Conservation (phyloP, 805 yeast species). For the Suhomyces tanzawaensis region DNA sequence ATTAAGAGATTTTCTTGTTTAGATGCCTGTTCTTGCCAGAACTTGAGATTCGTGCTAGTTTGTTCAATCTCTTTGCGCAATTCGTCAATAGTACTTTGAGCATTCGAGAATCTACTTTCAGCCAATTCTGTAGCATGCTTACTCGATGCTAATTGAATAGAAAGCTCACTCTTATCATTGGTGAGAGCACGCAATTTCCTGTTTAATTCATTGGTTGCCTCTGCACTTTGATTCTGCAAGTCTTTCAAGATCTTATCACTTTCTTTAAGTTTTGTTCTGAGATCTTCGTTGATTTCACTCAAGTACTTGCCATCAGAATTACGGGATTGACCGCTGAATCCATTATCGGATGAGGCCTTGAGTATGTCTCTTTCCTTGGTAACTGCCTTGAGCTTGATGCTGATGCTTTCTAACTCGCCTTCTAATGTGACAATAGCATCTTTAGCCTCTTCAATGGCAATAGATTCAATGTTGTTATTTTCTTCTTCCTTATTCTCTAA, state of each 20-base stretch:
- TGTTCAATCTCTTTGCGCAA: constrained; percentile 27
- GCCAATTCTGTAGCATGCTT: constrained; percentile 53
- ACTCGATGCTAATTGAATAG: constrained; percentile 51
- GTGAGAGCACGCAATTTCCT: constrained; percentile 27
- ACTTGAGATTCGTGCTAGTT: constrained; percentile 26
- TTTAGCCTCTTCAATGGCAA: constrained; percentile 60
- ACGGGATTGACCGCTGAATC: constrained; percentile 7
- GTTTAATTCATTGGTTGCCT: constrained; percentile 48
- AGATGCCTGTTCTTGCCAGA: constrained; percentile 42
- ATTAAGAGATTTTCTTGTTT: constrained; percentile 38
- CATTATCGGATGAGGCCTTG: constrained; percentile 23
- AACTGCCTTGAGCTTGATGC: constrained; percentile 51
- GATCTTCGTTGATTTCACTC: constrained; percentile 25
- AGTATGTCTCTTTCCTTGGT: constrained; percentile 70
- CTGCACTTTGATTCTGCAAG: constrained; percentile 37
- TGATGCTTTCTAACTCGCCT: constrained; percentile 52
- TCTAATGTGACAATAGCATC: constrained; percentile 65
- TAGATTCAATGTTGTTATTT: constrained; percentile 40
- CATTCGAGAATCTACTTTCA: constrained; percentile 49
- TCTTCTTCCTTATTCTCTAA: constrained; percentile 63
- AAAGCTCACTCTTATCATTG: constrained; percentile 38
- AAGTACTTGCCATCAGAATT: constrained; percentile 23
- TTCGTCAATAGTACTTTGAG: constrained; percentile 32
- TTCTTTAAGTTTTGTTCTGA: constrained; percentile 33
- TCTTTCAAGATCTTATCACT: constrained; percentile 35